Evolutionary conservation across 345 rosid species (phyloP).

Genomic region (Dimocarpus longan): DNA sequence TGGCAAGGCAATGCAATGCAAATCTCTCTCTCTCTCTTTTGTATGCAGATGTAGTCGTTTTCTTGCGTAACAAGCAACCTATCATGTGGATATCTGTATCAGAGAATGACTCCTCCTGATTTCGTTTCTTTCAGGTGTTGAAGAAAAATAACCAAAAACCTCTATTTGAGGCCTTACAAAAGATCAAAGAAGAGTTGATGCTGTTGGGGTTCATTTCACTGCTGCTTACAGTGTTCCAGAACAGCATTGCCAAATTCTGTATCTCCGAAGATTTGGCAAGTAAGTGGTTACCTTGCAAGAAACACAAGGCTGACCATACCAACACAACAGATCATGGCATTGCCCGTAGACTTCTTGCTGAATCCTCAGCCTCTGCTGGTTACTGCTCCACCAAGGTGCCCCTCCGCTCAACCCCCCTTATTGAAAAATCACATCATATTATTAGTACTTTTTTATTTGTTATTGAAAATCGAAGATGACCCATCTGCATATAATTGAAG

Average conservation of each 20-base stretch:
- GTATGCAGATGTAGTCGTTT: background rate
- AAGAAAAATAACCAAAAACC: constrained; percentile 66
- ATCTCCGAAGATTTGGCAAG: constrained; percentile 43
- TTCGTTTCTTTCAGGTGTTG: constrained; percentile 40
- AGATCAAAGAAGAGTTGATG: constrained; percentile 96
- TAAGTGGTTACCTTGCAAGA: constrained; percentile 63
- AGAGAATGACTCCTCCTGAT: background rate
- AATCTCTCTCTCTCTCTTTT: background rate
- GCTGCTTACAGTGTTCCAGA: constrained; percentile 63
- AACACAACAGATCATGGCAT: constrained; percentile 21
- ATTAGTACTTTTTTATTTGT: background rate
- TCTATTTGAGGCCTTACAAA: constrained; percentile 72
- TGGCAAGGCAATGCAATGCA: constrained; percentile 56
- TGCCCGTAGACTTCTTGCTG: constrained; percentile 65
- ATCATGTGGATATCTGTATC: background rate
- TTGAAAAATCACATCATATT: no score
- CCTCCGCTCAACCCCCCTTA: no score
- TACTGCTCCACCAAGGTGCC: constrained; percentile 43
- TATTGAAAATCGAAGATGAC: no score
- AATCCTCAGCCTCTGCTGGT: background rate
- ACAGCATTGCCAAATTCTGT: constrained; percentile 49
- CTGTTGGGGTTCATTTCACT: constrained; percentile 84
- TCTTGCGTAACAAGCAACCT: background rate
- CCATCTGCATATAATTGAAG: no score
- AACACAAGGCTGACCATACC: constrained; percentile 19